Conservation (phyloP, 139 green algal genomes). For the Tetradesmus lagerheimii region DNA sequence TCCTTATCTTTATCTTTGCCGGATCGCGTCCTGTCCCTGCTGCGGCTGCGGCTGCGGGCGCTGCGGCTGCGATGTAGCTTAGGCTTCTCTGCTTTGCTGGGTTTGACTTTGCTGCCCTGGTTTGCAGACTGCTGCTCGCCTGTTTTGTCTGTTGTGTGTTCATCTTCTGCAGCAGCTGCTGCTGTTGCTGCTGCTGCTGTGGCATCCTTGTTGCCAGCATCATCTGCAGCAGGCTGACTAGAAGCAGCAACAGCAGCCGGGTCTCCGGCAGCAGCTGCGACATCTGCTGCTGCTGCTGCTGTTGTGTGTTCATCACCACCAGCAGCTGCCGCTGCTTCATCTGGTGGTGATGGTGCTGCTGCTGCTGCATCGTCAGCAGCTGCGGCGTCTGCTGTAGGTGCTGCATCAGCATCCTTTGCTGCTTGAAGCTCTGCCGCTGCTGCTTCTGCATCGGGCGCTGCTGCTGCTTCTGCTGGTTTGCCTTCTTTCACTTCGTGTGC, state of each 20-base stretch:
- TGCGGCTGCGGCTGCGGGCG: background rate
- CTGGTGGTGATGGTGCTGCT: background rate
- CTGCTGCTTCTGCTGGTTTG: background rate
- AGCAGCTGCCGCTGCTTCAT: background rate
- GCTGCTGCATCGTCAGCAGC: background rate
- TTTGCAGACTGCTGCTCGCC: background rate
- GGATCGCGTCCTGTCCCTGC: background rate
- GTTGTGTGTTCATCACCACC: background rate
- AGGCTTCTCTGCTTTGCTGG: background rate
- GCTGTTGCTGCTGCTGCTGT: background rate
- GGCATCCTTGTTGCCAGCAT: background rate
- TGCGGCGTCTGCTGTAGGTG: background rate
- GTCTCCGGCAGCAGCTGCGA: background rate
- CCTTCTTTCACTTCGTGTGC: background rate
- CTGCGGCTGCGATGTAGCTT: background rate
- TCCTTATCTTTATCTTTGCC: background rate
- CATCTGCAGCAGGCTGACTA: background rate
- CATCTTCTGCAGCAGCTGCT: background rate
- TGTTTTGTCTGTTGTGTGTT: background rate
- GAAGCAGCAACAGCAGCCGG: background rate
- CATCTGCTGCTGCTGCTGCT: background rate
- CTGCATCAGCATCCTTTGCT: too few species aligned
- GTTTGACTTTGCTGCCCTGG: background rate
- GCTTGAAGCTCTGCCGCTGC: background rate
- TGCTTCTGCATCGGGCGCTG: background rate